Base-by-base conservation (phyloP, 495 filamentous ascomycete genomes). In the Penicillium subrubescens region DNA sequence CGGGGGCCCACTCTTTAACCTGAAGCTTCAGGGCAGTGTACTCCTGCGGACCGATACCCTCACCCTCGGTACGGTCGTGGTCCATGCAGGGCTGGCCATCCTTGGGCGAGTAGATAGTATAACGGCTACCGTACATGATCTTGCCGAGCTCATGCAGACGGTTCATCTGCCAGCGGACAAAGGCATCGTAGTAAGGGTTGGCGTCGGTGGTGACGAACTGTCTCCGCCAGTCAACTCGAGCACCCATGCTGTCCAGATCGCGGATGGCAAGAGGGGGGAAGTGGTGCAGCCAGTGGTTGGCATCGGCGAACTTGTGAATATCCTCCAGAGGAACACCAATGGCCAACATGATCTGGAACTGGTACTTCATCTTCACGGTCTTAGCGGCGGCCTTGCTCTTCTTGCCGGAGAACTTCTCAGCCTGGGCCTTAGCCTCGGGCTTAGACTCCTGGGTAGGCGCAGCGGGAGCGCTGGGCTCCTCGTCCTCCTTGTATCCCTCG, bases 41-140 rank as follows among this genome's bases (percentile, higher is more conserved):
- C 71, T 97, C 91, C 73, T 97, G 94, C 17, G 91, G 90, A 39
- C 86, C 88, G 55, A 98, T 87, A 57, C 92, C 95, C 80, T 99
- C 95, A 64, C 95, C 95, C 62, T 92, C 88, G 58, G 89, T 91
- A 65, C 95, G 85, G 77, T 99, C 95, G 78, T 99, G 95, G 77
- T 97, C 95, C 89, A 98, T 92, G 80, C 95, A 99, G 15, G 95
- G 92, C 73, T 98, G 95, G 55, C 94, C 94, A 72, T 98, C 95
- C 79, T 97, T 97, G 61, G 95, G 94, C 17, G 89, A 92, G 82
- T 97, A 97, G 65, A 99, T 88, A 2, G 94, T 97, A 73, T 97
- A 97, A 43, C 95, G 85, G 79, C 91, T 94, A 54, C 93, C 94
- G 74, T 94, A 99, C 82, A 90, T 88, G 69, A 99, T 96, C 82